Conservation (phyloP, 176 grass and related monocot genomes). For the Themeda triandra region DNA sequence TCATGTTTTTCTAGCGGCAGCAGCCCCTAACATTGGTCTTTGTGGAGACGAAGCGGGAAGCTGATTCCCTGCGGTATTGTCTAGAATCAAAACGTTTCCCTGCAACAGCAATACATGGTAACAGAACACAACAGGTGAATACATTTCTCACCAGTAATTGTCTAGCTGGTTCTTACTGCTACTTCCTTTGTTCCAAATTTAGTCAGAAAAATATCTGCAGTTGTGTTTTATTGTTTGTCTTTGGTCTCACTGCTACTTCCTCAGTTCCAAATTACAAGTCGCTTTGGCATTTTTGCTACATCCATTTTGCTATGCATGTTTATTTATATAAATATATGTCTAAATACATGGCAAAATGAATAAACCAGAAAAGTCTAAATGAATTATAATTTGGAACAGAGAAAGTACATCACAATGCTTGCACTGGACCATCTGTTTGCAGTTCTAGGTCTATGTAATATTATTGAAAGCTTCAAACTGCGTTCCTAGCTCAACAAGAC, state of each 20-base stretch:
- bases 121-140: conserved; percentile 62
- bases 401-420: background rate
- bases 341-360: too few species aligned
- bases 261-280: too few species aligned
- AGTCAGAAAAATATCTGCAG: too few species aligned
- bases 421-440: background rate
- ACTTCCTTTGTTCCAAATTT: too few species aligned
- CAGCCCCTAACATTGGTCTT: conserved; percentile 80
- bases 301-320: too few species aligned
- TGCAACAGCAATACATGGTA: conserved; percentile 77
- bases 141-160: background rate
- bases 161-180: background rate
- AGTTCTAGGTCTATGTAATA: background rate
- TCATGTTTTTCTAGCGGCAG: conserved; percentile 32
- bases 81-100: conserved; percentile 61
- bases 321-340: too few species aligned
- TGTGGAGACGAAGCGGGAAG: conserved; percentile 87
- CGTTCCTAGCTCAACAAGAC: background rate
- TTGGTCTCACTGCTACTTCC: background rate
- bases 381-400: too few species aligned
- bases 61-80: conserved; percentile 60
- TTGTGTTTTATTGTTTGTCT: background rate
- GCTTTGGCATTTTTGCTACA: too few species aligned
- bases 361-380: too few species aligned
- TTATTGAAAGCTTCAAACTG: background rate